These are phyloP conservation scores for Diaporthe capsici DNA, from an alignment of 2,329 filamentous ascomycete species.

Conservation along the genomic window DNA sequence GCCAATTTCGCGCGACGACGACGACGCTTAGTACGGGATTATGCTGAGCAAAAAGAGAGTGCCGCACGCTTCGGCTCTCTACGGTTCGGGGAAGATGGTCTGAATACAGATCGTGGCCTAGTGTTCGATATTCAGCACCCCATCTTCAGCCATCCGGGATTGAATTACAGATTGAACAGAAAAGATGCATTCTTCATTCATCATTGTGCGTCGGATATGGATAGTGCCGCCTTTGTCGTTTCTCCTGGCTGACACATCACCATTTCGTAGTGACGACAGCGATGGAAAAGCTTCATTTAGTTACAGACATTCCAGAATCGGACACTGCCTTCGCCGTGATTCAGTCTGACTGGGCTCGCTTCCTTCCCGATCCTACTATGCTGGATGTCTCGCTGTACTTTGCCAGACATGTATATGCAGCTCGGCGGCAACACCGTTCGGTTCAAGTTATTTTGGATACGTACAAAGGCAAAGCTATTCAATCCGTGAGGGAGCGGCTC, in stretches of 20 bases:
- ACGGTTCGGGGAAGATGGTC: neutral
- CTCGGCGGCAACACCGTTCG: neutral
- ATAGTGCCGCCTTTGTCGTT: fast-evolving
- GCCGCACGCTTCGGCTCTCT: neutral
- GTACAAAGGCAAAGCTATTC: slow-evolving; percentile 9
- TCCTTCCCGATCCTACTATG: slow-evolving; percentile 7
- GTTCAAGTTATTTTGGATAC: neutral
- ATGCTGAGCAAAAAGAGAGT: neutral
- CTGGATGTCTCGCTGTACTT: slow-evolving; percentile 3
- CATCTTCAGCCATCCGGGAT: neutral
- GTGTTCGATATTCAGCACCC: neutral
- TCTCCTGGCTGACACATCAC: neutral
- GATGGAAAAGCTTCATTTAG: slow-evolving; percentile 18
- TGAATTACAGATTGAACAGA: neutral
- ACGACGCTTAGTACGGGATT: neutral
- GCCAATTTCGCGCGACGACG: slow-evolving; percentile 5
- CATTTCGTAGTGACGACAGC: neutral
- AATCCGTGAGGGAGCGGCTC: slow-evolving; percentile 7
- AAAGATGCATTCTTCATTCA: slow-evolving; percentile 3
- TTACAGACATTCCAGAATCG: slow-evolving; percentile 1
- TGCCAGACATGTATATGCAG: slow-evolving; percentile 9
- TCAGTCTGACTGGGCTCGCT: slow-evolving; percentile 17
- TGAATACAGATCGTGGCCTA: neutral
- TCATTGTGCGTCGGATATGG: neutral
- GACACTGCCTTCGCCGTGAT: neutral